A percentile compares a stretch with the other conserved stretches of the same genome.
phyloP scores from a whole-genome alignment of 2,329 filamentous ascomycete genomes.

The Leptographium galeiforme region DNA sequence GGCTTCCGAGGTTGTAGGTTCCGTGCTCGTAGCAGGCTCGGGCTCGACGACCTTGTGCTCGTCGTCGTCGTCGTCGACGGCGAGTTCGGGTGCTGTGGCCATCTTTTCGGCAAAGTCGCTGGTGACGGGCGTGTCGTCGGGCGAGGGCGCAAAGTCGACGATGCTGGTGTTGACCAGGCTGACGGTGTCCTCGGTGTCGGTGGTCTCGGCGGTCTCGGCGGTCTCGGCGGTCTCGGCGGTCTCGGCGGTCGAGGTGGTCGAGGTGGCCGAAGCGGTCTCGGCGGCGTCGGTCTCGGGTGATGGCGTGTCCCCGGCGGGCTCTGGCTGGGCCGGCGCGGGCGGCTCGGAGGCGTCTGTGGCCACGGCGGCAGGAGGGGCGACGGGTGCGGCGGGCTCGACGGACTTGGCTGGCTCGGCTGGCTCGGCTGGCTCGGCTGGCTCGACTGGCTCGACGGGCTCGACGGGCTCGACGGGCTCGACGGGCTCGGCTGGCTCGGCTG shows the following conservation, averaged over 20 bases:
- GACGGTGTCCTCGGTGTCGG: not conserved
- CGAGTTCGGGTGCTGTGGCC: not conserved
- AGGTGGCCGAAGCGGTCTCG: too few species aligned
- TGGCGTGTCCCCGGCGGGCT: not conserved
- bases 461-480: too few species aligned
- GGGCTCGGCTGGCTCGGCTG: too few species aligned
- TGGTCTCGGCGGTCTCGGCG: not conserved
- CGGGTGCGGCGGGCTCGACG: too few species aligned
- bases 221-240: not conserved
- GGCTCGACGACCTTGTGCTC: not conserved
- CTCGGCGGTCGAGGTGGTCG: not conserved
- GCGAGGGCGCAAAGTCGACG: not conserved
- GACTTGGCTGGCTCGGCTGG: too few species aligned
- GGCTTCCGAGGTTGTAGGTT: not conserved
- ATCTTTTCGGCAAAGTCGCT: not conserved
- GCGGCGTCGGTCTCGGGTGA: too few species aligned
- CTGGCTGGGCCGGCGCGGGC: not conserved
- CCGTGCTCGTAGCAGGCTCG: not conserved
- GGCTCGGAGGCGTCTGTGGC: not conserved
- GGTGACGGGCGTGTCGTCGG: not conserved
- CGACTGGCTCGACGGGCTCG: too few species aligned
- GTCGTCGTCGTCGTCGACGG: not conserved
- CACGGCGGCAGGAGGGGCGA: too few species aligned
- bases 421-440: too few species aligned
- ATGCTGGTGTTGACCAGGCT: not conserved